Evolutionary conservation across 2,329 filamentous ascomycete genomes (phyloP), one percentile per base, ranked within the genome.

Genomic region (Dothiorella sarmentorum): DNA sequence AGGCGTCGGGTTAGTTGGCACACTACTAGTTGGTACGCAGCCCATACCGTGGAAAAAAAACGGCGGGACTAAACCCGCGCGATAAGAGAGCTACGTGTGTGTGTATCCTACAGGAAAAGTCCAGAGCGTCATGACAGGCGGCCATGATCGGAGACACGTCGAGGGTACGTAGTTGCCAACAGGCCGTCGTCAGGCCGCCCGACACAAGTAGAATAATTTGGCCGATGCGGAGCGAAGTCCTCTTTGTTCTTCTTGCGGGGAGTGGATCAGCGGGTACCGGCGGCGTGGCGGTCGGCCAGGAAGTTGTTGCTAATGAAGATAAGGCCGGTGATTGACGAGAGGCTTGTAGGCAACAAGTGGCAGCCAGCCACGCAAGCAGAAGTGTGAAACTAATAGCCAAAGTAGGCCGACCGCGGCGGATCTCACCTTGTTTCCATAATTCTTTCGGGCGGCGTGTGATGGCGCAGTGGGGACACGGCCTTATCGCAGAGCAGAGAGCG

Each of bases 251-350:
- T 13, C 22, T 9, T 52, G 22, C 43, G 15, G 26, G 15, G n/a
- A 20, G 49, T 7, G 17, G 7, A 31, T 9, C n/a, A 40, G 37
- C 37, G 37, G 37, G 20, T 26, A 26, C 40, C n/a, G 5, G 18
- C 9, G 20, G 47, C 47, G 47, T 51, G 49, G 49, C 20, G 49
- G 49, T 7, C 35, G 22, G 49, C 22, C 18, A 40, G 22, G 22
- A 10, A 35, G 49, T 53, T 53, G 40, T 40, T 35, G 40, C 31
- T n/a, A 53, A 53, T 53, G 22, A 53, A 53, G 49, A 53, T 53
- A 53, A 53, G 49, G 24, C 33, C 33, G 22, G 20, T 40, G 45
- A 20, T 51, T n/a, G n/a, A n/a, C n/a, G 17, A 27, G 45, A 15
- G 47, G 37, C 31, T 37, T 29, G 20, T 18, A 37, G 7, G 47